phyloP scores from a whole-genome alignment of 2,329 filamentous ascomycete species.

The Cyclaneusma minus region DNA sequence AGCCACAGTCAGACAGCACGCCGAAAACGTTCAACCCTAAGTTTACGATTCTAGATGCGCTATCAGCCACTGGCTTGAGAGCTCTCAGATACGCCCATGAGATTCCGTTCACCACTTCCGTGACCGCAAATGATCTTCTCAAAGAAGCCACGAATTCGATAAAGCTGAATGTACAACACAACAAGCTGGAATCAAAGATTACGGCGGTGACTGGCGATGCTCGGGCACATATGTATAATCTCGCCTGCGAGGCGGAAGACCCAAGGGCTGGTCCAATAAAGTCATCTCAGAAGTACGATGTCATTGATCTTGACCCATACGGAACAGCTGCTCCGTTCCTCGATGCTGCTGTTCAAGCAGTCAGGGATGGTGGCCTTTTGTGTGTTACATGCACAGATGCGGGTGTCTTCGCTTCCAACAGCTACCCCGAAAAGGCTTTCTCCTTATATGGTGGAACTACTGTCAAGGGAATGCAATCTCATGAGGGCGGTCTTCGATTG shows the following conservation, averaged over 20 bases:
- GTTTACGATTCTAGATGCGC: constrained; percentile 87
- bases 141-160: constrained; percentile 65
- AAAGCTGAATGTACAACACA: constrained; percentile 70
- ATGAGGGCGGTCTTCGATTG: constrained; percentile 78
- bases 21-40: constrained; percentile 18
- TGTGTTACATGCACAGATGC: constrained; percentile 96
- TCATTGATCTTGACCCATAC: constrained; percentile 93
- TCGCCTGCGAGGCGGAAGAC: constrained; percentile 31
- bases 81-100: constrained; percentile 86
- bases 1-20: constrained; percentile 7
- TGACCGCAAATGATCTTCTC: constrained; percentile 85
- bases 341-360: constrained; percentile 74
- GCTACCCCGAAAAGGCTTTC: constrained; percentile 88
- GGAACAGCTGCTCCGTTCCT: constrained; percentile 87
- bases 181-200: constrained; percentile 57
- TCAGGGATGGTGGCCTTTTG: constrained; percentile 69
- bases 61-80: constrained; percentile 85
- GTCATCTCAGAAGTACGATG: constrained; percentile 57
- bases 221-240: constrained; percentile 78
- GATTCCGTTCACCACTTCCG: constrained; percentile 64
- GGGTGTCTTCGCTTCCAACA: constrained; percentile 84
- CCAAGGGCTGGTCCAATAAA: constrained; percentile 21
- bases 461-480: constrained; percentile 68
- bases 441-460: constrained; percentile 87
- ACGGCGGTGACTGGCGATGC: constrained; percentile 67